These are phyloP conservation scores for Bryoerythrophyllum caledonicum DNA, from an alignment of 225 moss, liverwort and hornwort species.

Conservation along the genomic window DNA sequence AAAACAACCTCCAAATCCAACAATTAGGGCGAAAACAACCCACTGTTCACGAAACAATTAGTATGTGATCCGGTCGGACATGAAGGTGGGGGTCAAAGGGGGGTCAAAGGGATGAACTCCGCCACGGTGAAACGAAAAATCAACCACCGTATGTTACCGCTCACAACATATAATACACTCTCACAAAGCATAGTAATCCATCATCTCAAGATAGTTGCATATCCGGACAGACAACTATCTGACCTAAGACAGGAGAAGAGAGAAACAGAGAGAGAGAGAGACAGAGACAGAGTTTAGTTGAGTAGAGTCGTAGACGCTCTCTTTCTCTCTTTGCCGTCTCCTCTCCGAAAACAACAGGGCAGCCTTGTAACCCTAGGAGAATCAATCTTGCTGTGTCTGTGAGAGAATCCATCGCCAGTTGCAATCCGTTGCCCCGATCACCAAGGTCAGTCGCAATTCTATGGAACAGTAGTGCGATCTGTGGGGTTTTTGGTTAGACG, in stretches of 20 bases:
- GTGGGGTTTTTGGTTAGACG: background rate
- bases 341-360: background rate
- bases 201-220: background rate
- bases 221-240: constrained; percentile 19
- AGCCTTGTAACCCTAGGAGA: constrained; percentile 33
- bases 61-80: background rate
- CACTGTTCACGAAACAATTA: background rate
- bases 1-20: background rate
- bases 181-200: background rate
- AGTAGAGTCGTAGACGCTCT: background rate
- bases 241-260: constrained; percentile 22
- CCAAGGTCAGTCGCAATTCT: constrained; percentile 34
- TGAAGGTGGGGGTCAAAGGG: background rate
- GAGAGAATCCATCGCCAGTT: constrained; percentile 4
- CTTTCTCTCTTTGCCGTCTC: background rate
- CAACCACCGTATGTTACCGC: background rate
- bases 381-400: background rate
- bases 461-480: constrained; percentile 23
- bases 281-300: background rate
- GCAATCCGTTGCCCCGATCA: constrained; percentile 23
- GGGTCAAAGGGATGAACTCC: background rate
- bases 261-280: background rate
- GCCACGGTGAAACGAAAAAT: constrained; percentile 1
- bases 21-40: background rate
- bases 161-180: background rate